phyloP scores from a whole-genome alignment of 1,284 basidiomycete species.

The Ganoderma boninense region DNA sequence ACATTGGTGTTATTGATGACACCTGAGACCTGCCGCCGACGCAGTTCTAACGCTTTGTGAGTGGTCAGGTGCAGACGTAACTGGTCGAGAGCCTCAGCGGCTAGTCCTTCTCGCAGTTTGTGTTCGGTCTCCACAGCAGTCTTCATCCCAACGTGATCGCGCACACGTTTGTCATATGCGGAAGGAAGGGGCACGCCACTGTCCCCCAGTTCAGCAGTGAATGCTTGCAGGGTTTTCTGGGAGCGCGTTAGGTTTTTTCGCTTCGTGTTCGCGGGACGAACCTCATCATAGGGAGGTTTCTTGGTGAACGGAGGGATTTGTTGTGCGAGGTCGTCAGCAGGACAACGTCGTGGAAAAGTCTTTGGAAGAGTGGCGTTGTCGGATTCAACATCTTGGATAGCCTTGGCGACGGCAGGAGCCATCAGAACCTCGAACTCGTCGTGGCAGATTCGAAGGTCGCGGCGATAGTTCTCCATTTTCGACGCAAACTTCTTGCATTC shows the following conservation, averaged over 20 bases:
- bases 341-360: not conserved
- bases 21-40: not conserved
- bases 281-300: not conserved
- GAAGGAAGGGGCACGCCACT: not conserved
- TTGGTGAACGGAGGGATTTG: not conserved
- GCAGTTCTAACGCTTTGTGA: not conserved
- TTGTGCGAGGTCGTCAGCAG: not conserved
- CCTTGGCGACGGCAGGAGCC: not conserved
- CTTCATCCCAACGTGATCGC: not conserved
- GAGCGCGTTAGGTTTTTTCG: not conserved
- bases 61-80: not conserved
- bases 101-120: not conserved
- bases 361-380: not conserved
- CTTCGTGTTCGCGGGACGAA: not conserved
- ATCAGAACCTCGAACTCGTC: not conserved
- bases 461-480: not conserved
- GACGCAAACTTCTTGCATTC: not conserved
- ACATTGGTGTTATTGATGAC: not conserved
- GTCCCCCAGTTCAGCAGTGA: not conserved
- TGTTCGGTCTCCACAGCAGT: not conserved
- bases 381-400: not conserved
- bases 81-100: not conserved
- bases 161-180: not conserved
- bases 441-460: not conserved
- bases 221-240: not conserved